A percentile compares a stretch with the other conserved stretches of the same genome.
Conservation (phyloP, 768 basidiomycete species). For the Naganishia kalamii region DNA sequence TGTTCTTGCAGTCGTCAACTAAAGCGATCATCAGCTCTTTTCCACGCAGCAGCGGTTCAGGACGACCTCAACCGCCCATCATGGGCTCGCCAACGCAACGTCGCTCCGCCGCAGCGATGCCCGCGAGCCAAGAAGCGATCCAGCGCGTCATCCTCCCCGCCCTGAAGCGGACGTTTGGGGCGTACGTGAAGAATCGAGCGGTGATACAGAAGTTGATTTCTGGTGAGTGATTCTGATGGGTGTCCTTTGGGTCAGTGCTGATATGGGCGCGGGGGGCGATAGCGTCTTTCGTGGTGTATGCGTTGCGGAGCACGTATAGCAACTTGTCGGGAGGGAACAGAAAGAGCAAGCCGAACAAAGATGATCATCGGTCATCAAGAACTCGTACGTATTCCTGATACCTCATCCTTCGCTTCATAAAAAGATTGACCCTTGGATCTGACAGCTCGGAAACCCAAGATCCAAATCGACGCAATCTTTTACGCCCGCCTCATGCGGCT, state of each 20-base stretch:
- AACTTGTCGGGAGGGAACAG: background rate
- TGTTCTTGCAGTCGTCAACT: too few species aligned
- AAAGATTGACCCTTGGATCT: background rate
- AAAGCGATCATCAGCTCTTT: too few species aligned
- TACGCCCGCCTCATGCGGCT: slow-evolving; percentile 71
- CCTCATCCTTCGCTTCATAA: background rate
- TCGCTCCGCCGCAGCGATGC: background rate
- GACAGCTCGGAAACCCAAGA: slow-evolving; percentile 51
- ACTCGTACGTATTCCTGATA: background rate
- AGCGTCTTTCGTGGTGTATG: slow-evolving; percentile 10
- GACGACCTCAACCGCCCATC: background rate
- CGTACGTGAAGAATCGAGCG: background rate
- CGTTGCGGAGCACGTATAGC: slow-evolving; percentile 12
- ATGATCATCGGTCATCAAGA: background rate
- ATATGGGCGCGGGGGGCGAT: background rate
- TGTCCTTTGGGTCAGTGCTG: background rate
- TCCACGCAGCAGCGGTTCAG: too few species aligned
- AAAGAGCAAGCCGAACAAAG: background rate
- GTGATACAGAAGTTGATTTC: background rate
- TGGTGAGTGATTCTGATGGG: background rate
- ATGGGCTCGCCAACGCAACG: background rate
- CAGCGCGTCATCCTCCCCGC: slow-evolving; percentile 2
- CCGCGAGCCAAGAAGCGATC: slow-evolving; percentile 5
- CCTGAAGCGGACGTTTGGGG: background rate
- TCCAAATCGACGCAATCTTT: slow-evolving; percentile 71